These are phyloP conservation scores for Neonectria magnoliae DNA, from an alignment of 2,329 filamentous ascomycete species.

Conservation along the genomic window DNA sequence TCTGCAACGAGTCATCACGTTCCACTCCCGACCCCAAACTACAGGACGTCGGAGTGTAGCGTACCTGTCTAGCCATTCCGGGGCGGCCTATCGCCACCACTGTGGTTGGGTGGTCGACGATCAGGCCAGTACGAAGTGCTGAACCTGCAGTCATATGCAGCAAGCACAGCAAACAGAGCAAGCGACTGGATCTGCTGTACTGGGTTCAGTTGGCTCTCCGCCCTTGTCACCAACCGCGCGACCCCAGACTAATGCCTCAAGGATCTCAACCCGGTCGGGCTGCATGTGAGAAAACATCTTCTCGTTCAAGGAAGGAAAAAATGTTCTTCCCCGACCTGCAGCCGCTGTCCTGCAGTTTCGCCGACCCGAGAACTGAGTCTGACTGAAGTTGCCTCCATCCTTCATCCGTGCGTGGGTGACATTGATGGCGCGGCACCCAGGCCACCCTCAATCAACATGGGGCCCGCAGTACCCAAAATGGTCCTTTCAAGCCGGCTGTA, in stretches of 20 bases:
- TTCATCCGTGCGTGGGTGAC: constrained; percentile 17
- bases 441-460: constrained; percentile 31
- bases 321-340: constrained; percentile 16
- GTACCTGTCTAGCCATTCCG: constrained; percentile 28
- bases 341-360: constrained; percentile 14
- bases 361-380: constrained; percentile 9
- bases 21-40: constrained; percentile 23
- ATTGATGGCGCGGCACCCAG: constrained; percentile 23
- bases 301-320: constrained; percentile 6
- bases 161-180: constrained; percentile 29
- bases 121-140: constrained; percentile 27
- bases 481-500: constrained; percentile 28
- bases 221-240: constrained; percentile 26
- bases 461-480: constrained; percentile 29
- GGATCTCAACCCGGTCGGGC: constrained; percentile 34
- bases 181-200: constrained; percentile 36
- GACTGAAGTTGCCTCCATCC: constrained; percentile 11
- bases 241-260: constrained; percentile 32
- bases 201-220: constrained; percentile 36
- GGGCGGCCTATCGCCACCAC: constrained; percentile 26
- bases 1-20: constrained; percentile 33
- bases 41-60: constrained; percentile 24
- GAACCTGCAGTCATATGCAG: neutral
- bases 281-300: constrained; percentile 20
- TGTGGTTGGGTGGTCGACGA: constrained; percentile 29